Evolutionary conservation across 768 basidiomycete genomes (phyloP), one percentile per base, ranked within the genome.

Genomic region (Pleurotus cornucopiae): DNA sequence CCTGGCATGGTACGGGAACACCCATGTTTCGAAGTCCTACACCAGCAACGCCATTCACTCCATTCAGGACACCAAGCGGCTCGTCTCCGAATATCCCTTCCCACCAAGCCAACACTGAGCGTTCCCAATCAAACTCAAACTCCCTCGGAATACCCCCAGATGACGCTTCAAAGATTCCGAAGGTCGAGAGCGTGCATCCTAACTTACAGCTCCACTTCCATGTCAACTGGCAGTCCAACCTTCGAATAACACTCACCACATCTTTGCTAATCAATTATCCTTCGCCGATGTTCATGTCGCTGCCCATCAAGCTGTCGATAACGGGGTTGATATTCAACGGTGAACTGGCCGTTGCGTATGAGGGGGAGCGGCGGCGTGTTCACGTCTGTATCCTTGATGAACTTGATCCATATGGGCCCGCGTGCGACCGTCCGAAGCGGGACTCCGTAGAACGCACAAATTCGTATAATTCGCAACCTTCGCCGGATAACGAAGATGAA

Each of bases 231-330:
- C 82, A 86, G 52, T 92, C 95, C 7, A 86, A 97, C 68, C 77
- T 98, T 6, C 87, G 90, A 13, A 77, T 99, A 62, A 91, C 90
- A 6, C 79, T 99, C 55, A 86, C 91, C 26, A 98, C 97, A 0
- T 95, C 93, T 6, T 80, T 98, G 23, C 82, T 94, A 59, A 94
- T 99, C 71, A 97, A 99, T 72, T 98, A 98, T 68, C 97, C 97
- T 4, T 94, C 94, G 0, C 88, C 89, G 0, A 83, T 89, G 68
- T 98, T 99, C 78, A 98, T 99, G 95, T 87, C 91, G 12, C 80
- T 99, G 21, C 97, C 97, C 5, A 91, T 99, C 69, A 89, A 91
- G 64, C 85, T 98, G 54, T 89, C 87, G n/a, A 83, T 98, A 23
- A 95, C 89, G 0, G 91, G 92, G 0, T 77, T 98, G 57, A 76